Base-by-base conservation (phyloP, 2,329 filamentous ascomycete species). In the Thielaviopsis euricoi region DNA sequence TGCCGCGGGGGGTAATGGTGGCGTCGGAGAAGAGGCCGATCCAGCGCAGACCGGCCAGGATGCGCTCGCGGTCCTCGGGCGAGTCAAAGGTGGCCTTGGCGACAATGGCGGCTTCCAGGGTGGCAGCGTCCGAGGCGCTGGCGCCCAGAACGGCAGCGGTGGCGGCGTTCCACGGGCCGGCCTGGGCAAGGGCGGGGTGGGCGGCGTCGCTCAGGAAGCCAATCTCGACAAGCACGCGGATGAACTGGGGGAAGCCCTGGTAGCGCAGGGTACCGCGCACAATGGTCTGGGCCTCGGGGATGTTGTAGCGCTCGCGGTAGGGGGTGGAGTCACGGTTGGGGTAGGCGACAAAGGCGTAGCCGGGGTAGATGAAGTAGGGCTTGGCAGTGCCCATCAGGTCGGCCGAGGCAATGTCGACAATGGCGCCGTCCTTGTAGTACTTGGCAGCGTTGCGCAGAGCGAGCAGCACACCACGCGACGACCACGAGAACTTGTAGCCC, bases 211-310 rank as follows among this genome's bases (percentile, higher is more conserved):
- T 80, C 53, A 97, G 79, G 80, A 96, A 95, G 63, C 89, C 89
- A 61, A 90, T 86, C 68, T 96, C 86, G 61, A 95, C 89, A 12
- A 97, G 82, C 25, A 84, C 81, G 69, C 85, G 86, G 74, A 96
- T 81, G 71, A 96, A 91, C 70, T 94, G 81, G 2, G 90, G 89
- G 80, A 95, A 95, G 51, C 91, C 89, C 64, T 81, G 77, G 76
- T 93, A 97, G 64, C 91, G 78, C 40, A 96, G 79, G 29, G 89
- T 94, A 62, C 71, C 87, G 55, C 89, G 80, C 69, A 95, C 76
- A 66, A 96, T 81, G 55, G 87, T 95, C 71, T 95, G 86, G 15
- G 88, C 89, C 75, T 97, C 91, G 55, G 90, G 89, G 67, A 96
- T 96, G 71, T 81, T 73, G 79, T 96, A 96, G 62, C 87, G 82